Percentiles rank a stretch among this genome's conserved stretches.
Conservation (phyloP, 2,329 filamentous ascomycete genomes). For the Tolypocladium tropicale region DNA sequence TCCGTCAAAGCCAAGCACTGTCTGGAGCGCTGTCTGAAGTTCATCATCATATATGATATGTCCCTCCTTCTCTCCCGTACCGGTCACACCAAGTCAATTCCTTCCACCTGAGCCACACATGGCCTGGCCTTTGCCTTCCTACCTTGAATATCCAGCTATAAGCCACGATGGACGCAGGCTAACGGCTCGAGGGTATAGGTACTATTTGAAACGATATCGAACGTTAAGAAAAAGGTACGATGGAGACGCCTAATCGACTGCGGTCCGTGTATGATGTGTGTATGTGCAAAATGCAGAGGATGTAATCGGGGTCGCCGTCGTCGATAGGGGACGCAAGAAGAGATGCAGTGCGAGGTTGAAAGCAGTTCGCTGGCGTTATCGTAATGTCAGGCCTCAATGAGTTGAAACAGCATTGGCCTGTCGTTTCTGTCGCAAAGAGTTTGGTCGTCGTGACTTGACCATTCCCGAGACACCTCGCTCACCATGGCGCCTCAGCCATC, state of each 20-base stretch:
- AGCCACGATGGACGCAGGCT: background rate
- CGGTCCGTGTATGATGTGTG: background rate
- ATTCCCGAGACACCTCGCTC: background rate
- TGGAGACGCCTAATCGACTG: constrained; percentile 21
- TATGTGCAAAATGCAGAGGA: background rate
- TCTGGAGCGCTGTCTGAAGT: background rate
- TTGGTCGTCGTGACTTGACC: background rate
- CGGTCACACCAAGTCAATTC: background rate
- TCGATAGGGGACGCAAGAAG: background rate
- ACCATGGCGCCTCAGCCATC: background rate
- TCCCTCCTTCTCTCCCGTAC: background rate
- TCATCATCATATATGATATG: background rate
- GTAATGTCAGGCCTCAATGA: background rate
- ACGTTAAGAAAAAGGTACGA: constrained; percentile 74
- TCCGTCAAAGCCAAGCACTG: background rate
- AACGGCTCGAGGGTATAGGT: constrained; percentile 38
- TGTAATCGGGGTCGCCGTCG: background rate
- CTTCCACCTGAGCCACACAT: no score
- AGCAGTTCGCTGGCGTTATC: background rate
- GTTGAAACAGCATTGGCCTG: background rate
- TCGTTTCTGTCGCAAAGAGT: background rate
- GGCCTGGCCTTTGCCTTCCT: background rate
- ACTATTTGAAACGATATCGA: constrained; percentile 87
- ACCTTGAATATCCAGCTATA: background rate
- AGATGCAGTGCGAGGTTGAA: background rate